Conservation (phyloP, 2,329 filamentous ascomycete species). For the Pseudogymnoascus sp. region DNA sequence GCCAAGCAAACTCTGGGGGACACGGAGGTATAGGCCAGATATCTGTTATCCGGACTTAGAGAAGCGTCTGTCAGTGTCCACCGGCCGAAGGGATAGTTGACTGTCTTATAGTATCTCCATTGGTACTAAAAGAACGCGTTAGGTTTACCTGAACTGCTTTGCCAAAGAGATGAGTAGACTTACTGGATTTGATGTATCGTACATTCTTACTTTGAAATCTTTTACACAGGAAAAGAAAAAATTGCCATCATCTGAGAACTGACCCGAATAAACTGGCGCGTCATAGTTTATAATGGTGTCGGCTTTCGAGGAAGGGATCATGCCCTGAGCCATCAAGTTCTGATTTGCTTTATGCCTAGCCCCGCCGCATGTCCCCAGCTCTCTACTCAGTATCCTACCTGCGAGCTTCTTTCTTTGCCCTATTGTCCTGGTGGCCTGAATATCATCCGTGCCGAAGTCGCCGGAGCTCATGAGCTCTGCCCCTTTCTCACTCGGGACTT, state of each 20-base stretch:
- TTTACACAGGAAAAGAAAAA: constrained; percentile 93
- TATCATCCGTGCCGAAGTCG: constrained; percentile 63
- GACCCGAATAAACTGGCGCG: constrained; percentile 81
- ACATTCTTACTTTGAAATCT: constrained; percentile 93
- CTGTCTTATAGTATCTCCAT: constrained; percentile 94
- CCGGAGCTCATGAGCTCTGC: constrained; percentile 73
- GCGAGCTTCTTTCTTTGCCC: constrained; percentile 52
- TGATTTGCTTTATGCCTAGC: constrained; percentile 53
- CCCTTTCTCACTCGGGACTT: constrained; percentile 73
- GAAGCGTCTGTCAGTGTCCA: constrained; percentile 97
- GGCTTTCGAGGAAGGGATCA: constrained; percentile 69
- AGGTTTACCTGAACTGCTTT: neutral
- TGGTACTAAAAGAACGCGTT: constrained; percentile 44
- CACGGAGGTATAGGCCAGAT: constrained; percentile 87
- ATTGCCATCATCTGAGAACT: constrained; percentile 94
- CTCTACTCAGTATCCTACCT: constrained; percentile 67
- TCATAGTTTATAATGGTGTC: constrained; percentile 87
- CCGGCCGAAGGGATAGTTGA: constrained; percentile 73
- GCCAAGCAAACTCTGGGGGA: constrained; percentile 76
- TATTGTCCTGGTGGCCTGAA: constrained; percentile 39
- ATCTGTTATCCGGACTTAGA: constrained; percentile 83
- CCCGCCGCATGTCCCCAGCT: constrained; percentile 62
- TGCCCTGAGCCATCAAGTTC: constrained; percentile 57
- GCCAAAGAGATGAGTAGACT: neutral
- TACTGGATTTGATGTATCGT: constrained; percentile 82